Evolutionary conservation across 176 grass and related monocot genomes (phyloP), one percentile per base, ranked within the genome.

Genomic region (Tillandsia leiboldiana): DNA sequence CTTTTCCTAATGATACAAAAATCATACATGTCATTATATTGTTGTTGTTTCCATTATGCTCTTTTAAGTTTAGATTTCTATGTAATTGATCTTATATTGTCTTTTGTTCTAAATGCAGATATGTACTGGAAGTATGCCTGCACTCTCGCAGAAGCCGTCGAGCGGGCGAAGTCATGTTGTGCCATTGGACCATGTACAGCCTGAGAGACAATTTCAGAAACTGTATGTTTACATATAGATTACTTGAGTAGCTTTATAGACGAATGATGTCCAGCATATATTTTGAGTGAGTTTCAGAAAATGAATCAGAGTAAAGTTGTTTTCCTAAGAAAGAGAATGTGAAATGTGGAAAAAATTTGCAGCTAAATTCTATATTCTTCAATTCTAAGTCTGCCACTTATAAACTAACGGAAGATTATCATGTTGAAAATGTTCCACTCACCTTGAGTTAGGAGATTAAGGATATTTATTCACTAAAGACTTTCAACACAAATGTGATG

Each of bases 171-270:
- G 80, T 87, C 56, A 74, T 51, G 59, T 73, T 51, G 15, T 51
- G 77, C 24, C 26, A 9, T 18, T 80, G 79, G 27, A 62, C 0
- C 70, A 49, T 77, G 65, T 58, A 12, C 84, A 86, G 67, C 80
- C 61, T 67, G 66, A 78, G 51, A 74, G 70, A 53, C 84, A 53
- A 61, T 69, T 66, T 24, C 58, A 58, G 50, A 91, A 84, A 67
- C 76, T 79, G 89, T 91, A 85, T 80, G 84, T 76, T 24, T 63
- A 77, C 67, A 26, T 75, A 18, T 61, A 58, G 27, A 42, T 65
- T 29, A 66, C 57, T 51, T 69, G 62, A 75, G 72, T 70, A 48
- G 23, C 42, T 26, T 67, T 53, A 50, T 77, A 48, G 76, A 64
- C 74, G 48, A 49, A 53, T 27, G 22, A 53, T 72, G 0, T 23